Evolutionary conservation across 345 rosid species (phyloP), one percentile per base, ranked within the genome.

Genomic region (Salix dunnii): DNA sequence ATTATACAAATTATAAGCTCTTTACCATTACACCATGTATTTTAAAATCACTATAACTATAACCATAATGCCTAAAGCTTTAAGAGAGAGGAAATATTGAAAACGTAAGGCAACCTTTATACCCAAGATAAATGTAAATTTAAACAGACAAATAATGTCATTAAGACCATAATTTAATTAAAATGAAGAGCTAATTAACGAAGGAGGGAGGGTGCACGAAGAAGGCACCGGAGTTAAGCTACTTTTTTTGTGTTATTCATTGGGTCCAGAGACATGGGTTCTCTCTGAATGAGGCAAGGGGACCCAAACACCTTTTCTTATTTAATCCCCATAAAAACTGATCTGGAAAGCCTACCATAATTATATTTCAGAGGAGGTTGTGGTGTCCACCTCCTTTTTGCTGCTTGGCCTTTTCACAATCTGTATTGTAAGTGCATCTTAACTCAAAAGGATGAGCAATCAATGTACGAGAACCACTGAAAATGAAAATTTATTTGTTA

Each of bases 341-440:
- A 86, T 79, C 48, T 76, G 77, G 85, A 86, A 83, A 74, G 76
- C 85, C 67, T 70, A 75, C 85, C 82, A 76, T 72, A 35, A 81
- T 61, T 74, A 58, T 36, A 71, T 66, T 21, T 27, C 66, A 76
- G 21, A 74, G 67, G 53, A 64, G 71, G 83, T 72, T 78, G 89
- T 71, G 83, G 80, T 70, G 88, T 84, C 82, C 74, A 33, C 76
- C 81, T 61, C 74, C 49, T 71, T 76, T 77, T 76, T 80, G 71
- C 78, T 78, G 91, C 77, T 75, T 80, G 89, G 88, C 90, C 81
- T 48, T 78, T 77, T 86, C 90, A 79, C 49, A 38, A 31, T 77
- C 76, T 77, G 76, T 65, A 78, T 71, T 82, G 61, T 35, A 42
- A 76, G 70, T 61, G 78, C 81, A 75, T 71, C 78, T 66, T 51